Evolutionary conservation across 2,329 filamentous ascomycete genomes (phyloP), one percentile per base, ranked within the genome.

Genomic region (Fusarium compactum): DNA sequence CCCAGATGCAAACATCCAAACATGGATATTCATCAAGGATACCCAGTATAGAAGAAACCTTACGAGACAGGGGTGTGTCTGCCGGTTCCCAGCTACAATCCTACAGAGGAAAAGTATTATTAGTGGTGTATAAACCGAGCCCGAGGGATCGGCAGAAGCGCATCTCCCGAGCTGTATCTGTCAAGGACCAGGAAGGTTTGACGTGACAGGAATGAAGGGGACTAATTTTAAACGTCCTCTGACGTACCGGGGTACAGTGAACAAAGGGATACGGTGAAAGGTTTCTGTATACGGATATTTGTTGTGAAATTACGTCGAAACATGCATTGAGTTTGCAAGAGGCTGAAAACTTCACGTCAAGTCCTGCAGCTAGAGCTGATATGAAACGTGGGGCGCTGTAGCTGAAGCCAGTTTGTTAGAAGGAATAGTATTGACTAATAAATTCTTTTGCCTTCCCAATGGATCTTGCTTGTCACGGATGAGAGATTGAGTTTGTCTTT

Each of bases 401-500:
- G 34, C 34, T 38, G 34, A 38, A 38, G 34, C 18, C 34, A 38
- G 18, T 38, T 38, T 38, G 34, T 38, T 38, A 6, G 55, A n/a
- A 34, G 30, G 24, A 30, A 50, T 44, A 34, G 46, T 27, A 29
- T 38, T 4, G 34, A 38, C 34, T 38, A 38, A 38, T n/a, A 38
- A 38, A 20, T n/a, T 34, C 14, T 38, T 29, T 18, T 24, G 32
- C 9, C n/a, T 14, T 25, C 9, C 18, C 27, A 27, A 60, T 34
- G 34, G 6, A 34, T n/a, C 54, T 20, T 29, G n/a, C 54, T 20
- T 29, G n/a, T 25, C 25, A 48, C 29, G 34, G 34, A 45, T 45
- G 22, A 56, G 46, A 70, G 51, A 65, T 68, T 60, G 58, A 68
- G 63, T 71, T 71, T 52, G 10, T 27, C n/a, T 38, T 38, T 25